Percentiles rank a stretch among this genome's conserved stretches.
Evolutionary conservation across 1,139 yeast genomes (phyloP).

Genomic region (Taphrina populina): DNA sequence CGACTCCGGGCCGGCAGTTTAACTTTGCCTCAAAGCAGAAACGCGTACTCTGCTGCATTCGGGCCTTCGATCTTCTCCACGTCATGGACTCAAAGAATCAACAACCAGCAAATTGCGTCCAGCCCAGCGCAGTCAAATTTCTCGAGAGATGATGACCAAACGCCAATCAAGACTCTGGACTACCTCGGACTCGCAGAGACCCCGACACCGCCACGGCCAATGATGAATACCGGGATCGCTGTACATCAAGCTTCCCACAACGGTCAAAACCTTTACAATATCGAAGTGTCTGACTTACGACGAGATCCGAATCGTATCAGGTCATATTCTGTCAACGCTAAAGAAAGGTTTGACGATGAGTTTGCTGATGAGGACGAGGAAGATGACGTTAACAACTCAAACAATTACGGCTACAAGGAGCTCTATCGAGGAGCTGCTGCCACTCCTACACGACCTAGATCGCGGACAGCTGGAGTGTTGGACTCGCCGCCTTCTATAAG

Average conservation of each 20-base stretch:
- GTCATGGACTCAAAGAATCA: slow-evolving; percentile 36
- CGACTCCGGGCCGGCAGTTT: slow-evolving; percentile 44
- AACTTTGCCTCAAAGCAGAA: slow-evolving; percentile 43
- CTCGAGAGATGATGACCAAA: slow-evolving; percentile 37
- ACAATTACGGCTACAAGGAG: slow-evolving; percentile 4
- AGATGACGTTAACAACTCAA: neutral
- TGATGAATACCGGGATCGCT: slow-evolving; percentile 13
- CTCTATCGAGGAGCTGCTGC: slow-evolving; percentile 32
- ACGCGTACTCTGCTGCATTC: slow-evolving; percentile 42
- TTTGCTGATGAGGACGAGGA: slow-evolving; percentile 10
- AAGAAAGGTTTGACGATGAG: slow-evolving; percentile 39
- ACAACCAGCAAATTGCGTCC: slow-evolving; percentile 31
- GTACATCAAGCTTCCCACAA: too few relatives aligned
- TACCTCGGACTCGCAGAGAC: slow-evolving; percentile 40
- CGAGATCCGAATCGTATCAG: slow-evolving; percentile 47
- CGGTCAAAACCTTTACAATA: slow-evolving; percentile 18
- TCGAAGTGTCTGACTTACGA: slow-evolving; percentile 43
- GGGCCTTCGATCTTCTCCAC: slow-evolving; percentile 45
- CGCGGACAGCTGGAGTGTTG: slow-evolving; percentile 34
- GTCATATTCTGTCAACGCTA: slow-evolving; percentile 46
- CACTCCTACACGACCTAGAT: slow-evolving; percentile 36
- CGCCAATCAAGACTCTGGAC: slow-evolving; percentile 39
- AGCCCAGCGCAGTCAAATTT: slow-evolving; percentile 37
- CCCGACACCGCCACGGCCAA: slow-evolving; percentile 35
- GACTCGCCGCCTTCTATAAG: slow-evolving; percentile 32